Evolutionary conservation across 352 stramenopile genomes (phyloP).

Genomic region (Globisporangium rhizosaccharum): DNA sequence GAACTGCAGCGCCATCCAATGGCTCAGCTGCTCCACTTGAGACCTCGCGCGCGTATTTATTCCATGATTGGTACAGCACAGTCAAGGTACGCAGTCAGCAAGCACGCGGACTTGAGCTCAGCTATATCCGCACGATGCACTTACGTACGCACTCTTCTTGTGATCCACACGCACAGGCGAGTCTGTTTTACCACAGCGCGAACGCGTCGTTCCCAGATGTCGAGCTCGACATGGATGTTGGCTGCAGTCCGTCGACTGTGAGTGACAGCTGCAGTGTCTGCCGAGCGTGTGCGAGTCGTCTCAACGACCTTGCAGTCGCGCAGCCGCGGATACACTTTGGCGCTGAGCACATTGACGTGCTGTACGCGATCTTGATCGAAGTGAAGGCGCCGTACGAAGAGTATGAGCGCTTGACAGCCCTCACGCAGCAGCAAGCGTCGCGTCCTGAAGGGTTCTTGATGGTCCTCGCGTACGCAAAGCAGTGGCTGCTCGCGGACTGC

Average conservation of each 20-base stretch:
- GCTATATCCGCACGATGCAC: too few species aligned
- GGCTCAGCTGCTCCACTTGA: constrained; percentile 8
- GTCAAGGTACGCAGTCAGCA: constrained; percentile 43
- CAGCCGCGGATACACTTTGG: constrained; percentile 71
- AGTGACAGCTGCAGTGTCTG: constrained; percentile 35
- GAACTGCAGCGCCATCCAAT: not conserved
- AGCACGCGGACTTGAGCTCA: too few species aligned
- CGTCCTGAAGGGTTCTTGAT: constrained; percentile 79
- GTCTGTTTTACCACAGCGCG: constrained; percentile 70
- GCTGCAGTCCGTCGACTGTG: constrained; percentile 24
- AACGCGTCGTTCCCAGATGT: constrained; percentile 80
- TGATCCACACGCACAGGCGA: constrained; percentile 20
- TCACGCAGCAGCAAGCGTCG: constrained; percentile 72
- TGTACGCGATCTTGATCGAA: constrained; percentile 84
- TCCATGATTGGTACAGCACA: constrained; percentile 78
- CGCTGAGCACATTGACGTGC: constrained; percentile 73
- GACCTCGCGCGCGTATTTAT: constrained; percentile 61
- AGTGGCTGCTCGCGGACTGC: constrained; percentile 79
- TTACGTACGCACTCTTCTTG: too few species aligned
- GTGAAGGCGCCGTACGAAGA: constrained; percentile 85
- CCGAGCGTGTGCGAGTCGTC: constrained; percentile 12
- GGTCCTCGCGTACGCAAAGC: constrained; percentile 80
- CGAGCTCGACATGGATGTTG: constrained; percentile 65
- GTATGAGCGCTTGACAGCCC: constrained; percentile 60
- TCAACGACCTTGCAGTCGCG: constrained; percentile 4